These are phyloP conservation scores for Pseudoscleropodium purum DNA, from an alignment of 225 moss, liverwort and hornwort species.

Conservation along the genomic window DNA sequence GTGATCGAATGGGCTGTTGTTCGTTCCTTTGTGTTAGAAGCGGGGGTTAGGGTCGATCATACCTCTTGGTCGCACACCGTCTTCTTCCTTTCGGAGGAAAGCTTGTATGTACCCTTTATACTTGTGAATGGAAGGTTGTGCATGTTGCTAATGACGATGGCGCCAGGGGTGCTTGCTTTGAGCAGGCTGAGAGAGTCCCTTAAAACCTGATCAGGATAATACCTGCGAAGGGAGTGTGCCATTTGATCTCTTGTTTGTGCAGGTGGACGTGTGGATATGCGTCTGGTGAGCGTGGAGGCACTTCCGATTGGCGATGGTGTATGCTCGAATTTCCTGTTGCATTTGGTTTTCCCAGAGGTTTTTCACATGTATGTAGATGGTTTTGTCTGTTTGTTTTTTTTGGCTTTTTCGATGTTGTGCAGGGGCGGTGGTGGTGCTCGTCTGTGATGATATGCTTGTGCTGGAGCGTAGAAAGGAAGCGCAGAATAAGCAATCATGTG, in stretches of 20 bases:
- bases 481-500: slow-evolving; percentile 5
- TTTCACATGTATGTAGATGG: background rate
- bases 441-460: background rate
- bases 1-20: background rate
- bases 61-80: background rate
- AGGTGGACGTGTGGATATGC: background rate
- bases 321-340: background rate
- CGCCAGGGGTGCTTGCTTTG: slow-evolving; percentile 97
- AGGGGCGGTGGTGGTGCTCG: background rate
- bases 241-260: slow-evolving; percentile 35
- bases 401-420: background rate
- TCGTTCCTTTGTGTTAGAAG: background rate
- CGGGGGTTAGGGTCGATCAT: background rate
- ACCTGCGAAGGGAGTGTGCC: slow-evolving; percentile 99
- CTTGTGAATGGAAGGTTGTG: slow-evolving; percentile 16
- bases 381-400: background rate
- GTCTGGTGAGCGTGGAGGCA: background rate
- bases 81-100: background rate
- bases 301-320: background rate
- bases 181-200: slow-evolving; percentile 99
- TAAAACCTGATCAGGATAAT: slow-evolving; percentile 99
- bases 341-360: background rate
- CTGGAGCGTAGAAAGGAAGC: background rate
- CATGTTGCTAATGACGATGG: slow-evolving; percentile 40
- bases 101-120: slow-evolving; percentile 11